Evolutionary conservation across 805 yeast genomes (phyloP).

Genomic region (Metschnikowia noctiluminum): DNA sequence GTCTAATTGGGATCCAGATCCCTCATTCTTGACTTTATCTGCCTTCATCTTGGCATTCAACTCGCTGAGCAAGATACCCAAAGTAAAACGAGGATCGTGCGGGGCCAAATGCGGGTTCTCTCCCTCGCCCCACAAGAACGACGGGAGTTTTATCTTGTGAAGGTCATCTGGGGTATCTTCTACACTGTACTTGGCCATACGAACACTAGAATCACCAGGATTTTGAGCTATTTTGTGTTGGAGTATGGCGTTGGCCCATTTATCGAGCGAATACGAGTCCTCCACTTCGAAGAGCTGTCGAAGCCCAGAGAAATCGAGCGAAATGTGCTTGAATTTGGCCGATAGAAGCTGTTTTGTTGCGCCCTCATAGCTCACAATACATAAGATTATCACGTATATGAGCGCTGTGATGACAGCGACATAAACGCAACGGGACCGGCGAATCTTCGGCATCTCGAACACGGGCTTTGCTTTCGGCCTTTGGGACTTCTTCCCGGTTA

Average conservation of each 20-base stretch:
- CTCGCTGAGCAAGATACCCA: constrained; percentile 15
- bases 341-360: not conserved
- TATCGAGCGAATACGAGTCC: constrained; percentile 9
- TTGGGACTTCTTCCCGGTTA: not conserved
- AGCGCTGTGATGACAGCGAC: constrained; percentile 2
- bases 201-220: not conserved
- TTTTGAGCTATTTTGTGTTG: not conserved
- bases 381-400: constrained; percentile 3
- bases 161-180: not conserved
- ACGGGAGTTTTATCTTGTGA: constrained; percentile 3
- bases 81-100: constrained; percentile 22
- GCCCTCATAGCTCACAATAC: not conserved
- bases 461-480: not conserved
- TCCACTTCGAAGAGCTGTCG: not conserved
- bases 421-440: constrained; percentile 10
- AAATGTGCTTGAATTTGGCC: not conserved
- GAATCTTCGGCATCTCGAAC: not conserved
- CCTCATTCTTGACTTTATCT: too few relatives aligned
- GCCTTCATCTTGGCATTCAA: constrained; percentile 15
- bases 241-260: constrained; percentile 11
- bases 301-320: constrained; percentile 3
- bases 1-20: too few relatives aligned
- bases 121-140: constrained; percentile 4
- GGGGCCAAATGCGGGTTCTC: constrained; percentile 12
- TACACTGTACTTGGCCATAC: constrained; percentile 3